Evolutionary conservation across 2,329 filamentous ascomycete genomes (phyloP), one percentile per base, ranked within the genome.

Genomic region (Neonectria sp.): DNA sequence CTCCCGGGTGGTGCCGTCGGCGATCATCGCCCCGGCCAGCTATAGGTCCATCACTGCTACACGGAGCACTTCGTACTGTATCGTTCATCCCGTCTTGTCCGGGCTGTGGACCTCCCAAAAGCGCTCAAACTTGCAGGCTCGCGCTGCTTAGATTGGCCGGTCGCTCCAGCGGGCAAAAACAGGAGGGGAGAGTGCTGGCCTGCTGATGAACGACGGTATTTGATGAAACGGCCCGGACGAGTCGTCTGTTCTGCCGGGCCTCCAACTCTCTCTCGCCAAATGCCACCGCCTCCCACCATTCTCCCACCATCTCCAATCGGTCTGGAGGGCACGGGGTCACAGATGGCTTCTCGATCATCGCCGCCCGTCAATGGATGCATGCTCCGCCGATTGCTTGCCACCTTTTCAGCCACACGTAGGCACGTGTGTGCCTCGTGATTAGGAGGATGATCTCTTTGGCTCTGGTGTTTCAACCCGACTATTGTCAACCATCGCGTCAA

Each of bases 311-410:
- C 57, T 60, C 52, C 21, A 21, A 25, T 55, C 15, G 43, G 21
- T n/a, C 62, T 51, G 51, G 64, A 61, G 62, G 68, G 70, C 69
- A 75, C 70, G 73, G 71, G 73, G 67, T 58, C 73, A 71, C 55
- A 59, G 55, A 66, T 63, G n/a, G 24, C 40, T 45, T 45, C 40
- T 48, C 63, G 49, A 64, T 63, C 48, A 35, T 48, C 55, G 31
- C 60, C 52, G 45, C 63, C 48, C 58, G 59, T 68, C 27, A 61
- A 63, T 69, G 55, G 66, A 45, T 35, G 61, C 63, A 69, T 67
- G 61, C 57, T 35, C 58, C 57, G 58, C 55, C 58, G 65, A 67
- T 64, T 49, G 46, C 67, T 74, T 55, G 73, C 73, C 73, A 75
- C 73, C 51, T 55, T 72, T 52, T 65, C 64, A 73, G 73, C 73